Evolutionary conservation across 202 grass and related monocot genomes (phyloP).

Genomic region (Panicum hallii): DNA sequence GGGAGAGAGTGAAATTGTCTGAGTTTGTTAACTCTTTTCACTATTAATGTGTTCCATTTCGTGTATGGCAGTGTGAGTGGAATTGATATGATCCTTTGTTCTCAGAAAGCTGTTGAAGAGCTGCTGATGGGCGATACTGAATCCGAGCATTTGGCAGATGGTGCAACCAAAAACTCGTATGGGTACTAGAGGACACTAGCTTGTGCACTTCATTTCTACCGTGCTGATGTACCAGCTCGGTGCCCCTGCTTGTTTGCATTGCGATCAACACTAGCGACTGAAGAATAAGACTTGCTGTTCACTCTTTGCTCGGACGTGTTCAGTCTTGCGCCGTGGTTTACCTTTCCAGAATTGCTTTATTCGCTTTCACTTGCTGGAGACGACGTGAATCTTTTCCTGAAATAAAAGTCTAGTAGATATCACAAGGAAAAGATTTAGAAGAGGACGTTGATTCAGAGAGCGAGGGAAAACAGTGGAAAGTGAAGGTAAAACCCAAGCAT

Average conservation of each 20-base stretch:
- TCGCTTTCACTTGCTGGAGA: background rate
- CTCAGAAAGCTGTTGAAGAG: constrained; percentile 77
- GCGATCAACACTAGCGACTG: background rate
- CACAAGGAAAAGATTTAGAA: background rate
- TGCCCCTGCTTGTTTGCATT: constrained; percentile 13
- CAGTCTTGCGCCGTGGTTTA: background rate
- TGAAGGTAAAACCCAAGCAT: background rate
- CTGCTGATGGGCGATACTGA: constrained; percentile 43
- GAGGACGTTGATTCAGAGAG: background rate
- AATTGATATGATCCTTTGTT: constrained; percentile 16
- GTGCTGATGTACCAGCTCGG: background rate
- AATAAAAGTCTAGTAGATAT: background rate
- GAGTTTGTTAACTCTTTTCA: no score
- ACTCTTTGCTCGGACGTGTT: background rate
- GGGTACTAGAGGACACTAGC: constrained; percentile 32
- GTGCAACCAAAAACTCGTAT: constrained; percentile 34
- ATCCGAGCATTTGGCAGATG: constrained; percentile 46
- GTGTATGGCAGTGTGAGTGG: background rate
- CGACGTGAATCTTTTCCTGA: background rate
- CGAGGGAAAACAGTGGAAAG: background rate
- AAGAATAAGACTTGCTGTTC: constrained; percentile 23
- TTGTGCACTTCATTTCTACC: background rate
- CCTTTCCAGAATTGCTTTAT: background rate
- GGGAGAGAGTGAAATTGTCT: no score
- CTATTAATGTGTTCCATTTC: background rate